Percentiles rank a stretch among this genome's conserved stretches.
Evolutionary conservation across 2,329 filamentous ascomycete genomes (phyloP).

Genomic region (Whalleya microplaca): DNA sequence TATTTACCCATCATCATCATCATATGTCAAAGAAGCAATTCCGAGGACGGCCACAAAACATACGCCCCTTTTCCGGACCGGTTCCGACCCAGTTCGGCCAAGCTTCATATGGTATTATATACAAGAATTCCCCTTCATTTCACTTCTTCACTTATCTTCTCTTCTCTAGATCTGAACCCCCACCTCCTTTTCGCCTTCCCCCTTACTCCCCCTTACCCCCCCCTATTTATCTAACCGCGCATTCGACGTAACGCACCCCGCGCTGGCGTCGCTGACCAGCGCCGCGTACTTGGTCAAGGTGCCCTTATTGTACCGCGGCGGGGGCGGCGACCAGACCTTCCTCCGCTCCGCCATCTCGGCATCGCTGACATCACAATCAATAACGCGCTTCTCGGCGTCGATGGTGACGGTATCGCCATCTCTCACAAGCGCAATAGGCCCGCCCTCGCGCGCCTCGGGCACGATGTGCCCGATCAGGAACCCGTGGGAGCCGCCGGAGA

Average conservation of each 20-base stretch:
- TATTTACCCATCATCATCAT: background rate
- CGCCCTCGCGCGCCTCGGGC: conserved; percentile 83
- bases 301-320: conserved; percentile 61
- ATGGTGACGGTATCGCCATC: conserved; percentile 83
- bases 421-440: conserved; percentile 80
- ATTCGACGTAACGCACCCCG: conserved; percentile 58
- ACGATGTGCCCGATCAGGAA: conserved; percentile 89
- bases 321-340: conserved; percentile 65
- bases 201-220: too few relatives aligned
- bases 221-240: too few relatives aligned
- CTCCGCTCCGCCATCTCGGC: conserved; percentile 64
- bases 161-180: too few relatives aligned
- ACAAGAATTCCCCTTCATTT: too few relatives aligned
- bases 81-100: background rate
- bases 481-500: conserved; percentile 81
- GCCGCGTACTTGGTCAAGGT: conserved; percentile 72
- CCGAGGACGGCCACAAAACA: too few relatives aligned
- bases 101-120: background rate
- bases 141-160: too few relatives aligned
- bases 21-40: too few relatives aligned
- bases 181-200: too few relatives aligned
- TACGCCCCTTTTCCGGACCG: background rate
- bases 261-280: conserved; percentile 61
- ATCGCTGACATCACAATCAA: conserved; percentile 68
- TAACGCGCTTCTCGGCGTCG: conserved; percentile 74